Base-by-base conservation (phyloP, 2,329 filamentous ascomycete species). In the Orbilia ellipsospora region DNA sequence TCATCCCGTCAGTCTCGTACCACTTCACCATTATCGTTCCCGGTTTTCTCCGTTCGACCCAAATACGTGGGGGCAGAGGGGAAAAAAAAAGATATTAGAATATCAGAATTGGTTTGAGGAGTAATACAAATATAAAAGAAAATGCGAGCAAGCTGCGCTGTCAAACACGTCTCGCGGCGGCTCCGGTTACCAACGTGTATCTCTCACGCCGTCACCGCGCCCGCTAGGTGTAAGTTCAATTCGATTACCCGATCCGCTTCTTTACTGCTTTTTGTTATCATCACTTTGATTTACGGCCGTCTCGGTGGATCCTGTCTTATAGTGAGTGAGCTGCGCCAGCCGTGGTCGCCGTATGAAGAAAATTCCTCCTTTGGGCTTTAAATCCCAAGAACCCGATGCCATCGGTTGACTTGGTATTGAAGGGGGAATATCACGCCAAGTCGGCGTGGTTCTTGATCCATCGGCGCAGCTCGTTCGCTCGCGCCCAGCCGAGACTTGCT, bases 311-410 rank as follows among this genome's bases (percentile, higher is more conserved):
- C 16, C 56, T 28, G 56, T 40, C 42, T 60, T 48, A 45, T 10
- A 50, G 18, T 15, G 16, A 48, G n/a, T 12, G 15, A 51, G 12
- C 12, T 48, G 44, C 44, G 44, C 20, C 16, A n/a, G n/a, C 23
- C 55, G 31, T 63, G 72, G 72, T 75, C 72, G 72, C 72, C 72
- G 72, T 59, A 52, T 59, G 57, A 62, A 57, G 54, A 64, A 63
- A 36, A n/a, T 57, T 63, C 54, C 56, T 64, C 54, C 44, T 60
- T 55, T 48, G 54, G 31, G 31, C 10, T 36, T 36, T 36, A 7
- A 36, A 36, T 36, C 31, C 31, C 5, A 36, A 36, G 5, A 36
- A 36, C 5, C 31, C 31, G 31, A 36, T 36, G 2, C 31, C 31
- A 10, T 36, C 31, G 23, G 2, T 23, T 23, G 23, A 23, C 23